These are phyloP conservation scores for Mikania micrantha DNA, from an alignment of 129 eudicot genomes.

Conservation along the genomic window DNA sequence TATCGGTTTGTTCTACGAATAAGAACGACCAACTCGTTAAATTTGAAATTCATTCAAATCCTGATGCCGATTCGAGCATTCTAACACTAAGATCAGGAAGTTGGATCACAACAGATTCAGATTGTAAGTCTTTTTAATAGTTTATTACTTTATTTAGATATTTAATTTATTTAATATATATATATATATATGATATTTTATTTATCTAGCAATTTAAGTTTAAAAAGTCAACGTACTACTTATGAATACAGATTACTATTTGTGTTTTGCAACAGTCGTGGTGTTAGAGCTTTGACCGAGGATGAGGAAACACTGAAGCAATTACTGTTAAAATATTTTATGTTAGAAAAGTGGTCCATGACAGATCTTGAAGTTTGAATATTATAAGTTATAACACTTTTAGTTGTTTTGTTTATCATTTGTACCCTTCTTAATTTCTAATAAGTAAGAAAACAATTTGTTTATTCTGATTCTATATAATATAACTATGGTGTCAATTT, in stretches of 20 bases:
- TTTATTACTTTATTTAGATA: background rate
- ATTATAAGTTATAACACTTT: background rate
- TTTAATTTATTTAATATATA: too few relatives aligned
- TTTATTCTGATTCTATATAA: too few relatives aligned
- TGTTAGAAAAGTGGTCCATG: constrained; percentile 8
- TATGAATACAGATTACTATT: too few relatives aligned
- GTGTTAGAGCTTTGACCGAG: constrained; percentile 68
- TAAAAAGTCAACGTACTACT: background rate
- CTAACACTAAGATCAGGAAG: constrained; percentile 38
- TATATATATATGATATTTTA: too few relatives aligned
- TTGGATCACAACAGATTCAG: constrained; percentile 91
- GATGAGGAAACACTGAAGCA: background rate
- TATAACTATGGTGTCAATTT: too few relatives aligned
- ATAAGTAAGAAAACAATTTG: background rate
- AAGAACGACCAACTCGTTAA: constrained; percentile 22
- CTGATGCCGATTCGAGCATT: constrained; percentile 29
- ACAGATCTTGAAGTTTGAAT: constrained; percentile 12
- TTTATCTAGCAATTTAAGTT: background rate
- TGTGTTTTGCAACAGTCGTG: constrained; percentile 49
- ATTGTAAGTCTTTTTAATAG: constrained; percentile 45
- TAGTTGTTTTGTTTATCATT: constrained; percentile 11
- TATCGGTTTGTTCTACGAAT: constrained; percentile 37
- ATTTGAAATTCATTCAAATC: constrained; percentile 34
- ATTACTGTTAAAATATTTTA: background rate
- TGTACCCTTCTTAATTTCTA: background rate